phyloP scores from a whole-genome alignment of 768 basidiomycete genomes.

The Kwoniella botswanensis region DNA sequence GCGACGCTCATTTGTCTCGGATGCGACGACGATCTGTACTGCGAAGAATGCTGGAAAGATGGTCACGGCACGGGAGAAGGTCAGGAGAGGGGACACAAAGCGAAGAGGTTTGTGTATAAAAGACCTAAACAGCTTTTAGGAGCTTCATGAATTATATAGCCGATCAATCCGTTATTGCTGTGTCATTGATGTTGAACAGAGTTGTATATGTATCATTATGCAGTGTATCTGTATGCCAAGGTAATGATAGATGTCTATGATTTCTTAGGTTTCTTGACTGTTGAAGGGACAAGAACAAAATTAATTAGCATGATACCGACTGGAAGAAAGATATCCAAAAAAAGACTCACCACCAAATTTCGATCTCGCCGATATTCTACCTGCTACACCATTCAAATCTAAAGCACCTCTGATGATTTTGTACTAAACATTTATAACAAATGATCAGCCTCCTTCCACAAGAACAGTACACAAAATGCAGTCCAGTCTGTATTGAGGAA shows the following conservation, averaged over 20 bases:
- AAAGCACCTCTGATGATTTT: constrained; percentile 91
- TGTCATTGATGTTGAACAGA: neutral
- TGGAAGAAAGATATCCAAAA: neutral
- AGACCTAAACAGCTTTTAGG: constrained; percentile 1
- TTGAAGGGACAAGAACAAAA: neutral
- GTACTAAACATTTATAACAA: constrained; percentile 66
- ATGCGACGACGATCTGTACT: constrained; percentile 50
- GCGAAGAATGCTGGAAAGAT: constrained; percentile 45
- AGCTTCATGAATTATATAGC: neutral
- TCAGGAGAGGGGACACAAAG: constrained; percentile 39
- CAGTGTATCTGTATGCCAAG: constrained; percentile 2
- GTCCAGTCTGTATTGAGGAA: too few relatives aligned
- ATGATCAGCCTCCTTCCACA: neutral
- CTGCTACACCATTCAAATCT: constrained; percentile 88
- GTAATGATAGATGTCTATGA: constrained; percentile 15
- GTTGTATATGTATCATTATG: neutral
- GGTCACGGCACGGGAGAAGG: constrained; percentile 39
- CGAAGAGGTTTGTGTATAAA: constrained; percentile 34
- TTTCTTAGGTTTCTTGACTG: constrained; percentile 83
- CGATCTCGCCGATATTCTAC: constrained; percentile 78
- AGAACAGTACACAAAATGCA: too few relatives aligned
- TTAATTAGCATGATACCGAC: neutral
- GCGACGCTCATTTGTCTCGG: constrained; percentile 43
- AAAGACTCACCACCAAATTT: constrained; percentile 80
- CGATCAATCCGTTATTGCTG: too few relatives aligned